Conservation (phyloP, 352 stramenopile genomes). For the Saprolegnia parasitica region DNA sequence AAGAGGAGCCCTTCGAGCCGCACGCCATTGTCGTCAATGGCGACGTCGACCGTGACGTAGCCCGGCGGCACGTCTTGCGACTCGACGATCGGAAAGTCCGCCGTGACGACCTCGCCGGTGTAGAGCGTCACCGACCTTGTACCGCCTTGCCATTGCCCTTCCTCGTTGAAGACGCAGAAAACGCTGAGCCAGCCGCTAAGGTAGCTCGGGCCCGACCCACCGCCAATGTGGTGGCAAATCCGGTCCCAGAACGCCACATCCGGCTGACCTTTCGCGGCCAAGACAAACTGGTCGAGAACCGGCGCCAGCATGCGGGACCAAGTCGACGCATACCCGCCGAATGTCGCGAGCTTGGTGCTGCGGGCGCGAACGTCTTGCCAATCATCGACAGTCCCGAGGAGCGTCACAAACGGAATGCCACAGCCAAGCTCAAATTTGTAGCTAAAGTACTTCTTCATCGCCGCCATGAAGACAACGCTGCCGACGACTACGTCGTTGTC, state of each 20-base stretch:
- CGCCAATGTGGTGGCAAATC: constrained; percentile 10
- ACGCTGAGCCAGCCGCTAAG: too few species aligned
- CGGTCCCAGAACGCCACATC: constrained; percentile 15
- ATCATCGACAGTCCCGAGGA: constrained; percentile 19
- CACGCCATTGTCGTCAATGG: constrained; percentile 24
- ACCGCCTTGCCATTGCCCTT: too few species aligned
- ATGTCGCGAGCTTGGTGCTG: neutral
- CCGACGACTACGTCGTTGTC: constrained; percentile 16
- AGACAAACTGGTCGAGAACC: constrained; percentile 15
- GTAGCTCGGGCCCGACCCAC: neutral
- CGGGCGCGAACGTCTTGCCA: constrained; percentile 16
- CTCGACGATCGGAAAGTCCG: constrained; percentile 9
- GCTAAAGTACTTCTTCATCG: constrained; percentile 17
- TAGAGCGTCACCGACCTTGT: too few species aligned
- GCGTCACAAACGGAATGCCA: constrained; percentile 11
- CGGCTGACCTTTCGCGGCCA: neutral
- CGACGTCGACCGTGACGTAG: constrained; percentile 22
- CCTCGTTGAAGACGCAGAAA: too few species aligned
- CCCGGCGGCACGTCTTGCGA: constrained; percentile 9
- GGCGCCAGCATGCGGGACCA: neutral
- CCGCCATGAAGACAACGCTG: constrained; percentile 18
- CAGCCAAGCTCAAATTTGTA: neutral
- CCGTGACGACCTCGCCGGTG: neutral
- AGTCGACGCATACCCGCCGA: neutral
- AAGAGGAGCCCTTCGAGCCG: constrained; percentile 8